Evolutionary conservation across 129 eudicot species (phyloP), one percentile per base, ranked within the genome.

Genomic region (Lonicera japonica): DNA sequence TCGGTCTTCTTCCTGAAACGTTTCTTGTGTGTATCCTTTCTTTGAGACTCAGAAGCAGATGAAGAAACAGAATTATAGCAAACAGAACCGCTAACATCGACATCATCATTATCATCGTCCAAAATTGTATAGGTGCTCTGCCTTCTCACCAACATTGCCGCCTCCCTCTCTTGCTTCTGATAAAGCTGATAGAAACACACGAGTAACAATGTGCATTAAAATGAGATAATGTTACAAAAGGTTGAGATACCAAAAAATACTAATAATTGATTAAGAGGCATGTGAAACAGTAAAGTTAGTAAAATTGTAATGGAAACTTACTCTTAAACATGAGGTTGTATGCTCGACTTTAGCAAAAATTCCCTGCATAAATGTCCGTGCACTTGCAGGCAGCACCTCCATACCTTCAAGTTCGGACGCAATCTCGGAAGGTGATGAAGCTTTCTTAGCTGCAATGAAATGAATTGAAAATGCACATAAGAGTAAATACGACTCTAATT

Each of bases 81-180:
- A n/a, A n/a, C n/a, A n/a, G n/a, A n/a, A n/a, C n/a, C n/a, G 23
- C 55, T 59, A 55, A 45, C 70, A 22, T 71, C 89, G 64, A 73
- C 67, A 56, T 54, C 86, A 51, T 79, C 94, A 29, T 82, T 95
- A 36, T 91, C 97, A n/a, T 70, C 98, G 58, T 87, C 98, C 79
- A 91, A 73, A 51, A 91, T 70, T 65, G 78, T 69, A 82, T 87
- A 91, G 16, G 86, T 82, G 73, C 65, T 91, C 61, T 91, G 98
- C 69, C 84, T 91, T 64, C 70, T 82, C 21, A 56, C 98, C 52
- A 91, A 65, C 78, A 75, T 68, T 19, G 95, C 88, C 2, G 98
- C 98, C 66, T 79, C 98, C 74, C 78, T 76, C 77, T 91, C 95
- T 82, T 84, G 80, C 65, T 82, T 86, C 60, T 63, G 85, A 76